Conservation (phyloP, 2,329 filamentous ascomycete genomes). For the Ceratocystis smalleyi region DNA sequence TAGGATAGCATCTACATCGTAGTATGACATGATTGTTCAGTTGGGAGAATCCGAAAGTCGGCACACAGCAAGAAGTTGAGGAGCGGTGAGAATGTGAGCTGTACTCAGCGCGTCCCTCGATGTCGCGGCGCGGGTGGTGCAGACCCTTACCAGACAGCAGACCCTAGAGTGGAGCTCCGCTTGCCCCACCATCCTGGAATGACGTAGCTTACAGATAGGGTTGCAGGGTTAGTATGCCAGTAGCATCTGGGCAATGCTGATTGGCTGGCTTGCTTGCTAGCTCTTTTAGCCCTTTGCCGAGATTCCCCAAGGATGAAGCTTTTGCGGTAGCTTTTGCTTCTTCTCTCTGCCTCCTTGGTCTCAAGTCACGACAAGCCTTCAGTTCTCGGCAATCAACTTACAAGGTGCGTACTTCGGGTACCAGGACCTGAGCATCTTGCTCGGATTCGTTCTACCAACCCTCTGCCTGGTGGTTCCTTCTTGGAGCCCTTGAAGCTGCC, state of each 20-base stretch:
- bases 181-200: not conserved
- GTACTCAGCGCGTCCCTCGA: not conserved
- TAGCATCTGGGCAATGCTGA: not conserved
- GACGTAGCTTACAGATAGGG: conserved; percentile 3
- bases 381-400: not conserved
- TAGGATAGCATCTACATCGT: conserved; percentile 69
- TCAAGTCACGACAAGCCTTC: not conserved
- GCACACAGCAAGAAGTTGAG: not conserved
- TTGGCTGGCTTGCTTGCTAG: not conserved
- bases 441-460: too few relatives aligned
- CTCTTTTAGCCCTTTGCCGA: not conserved
- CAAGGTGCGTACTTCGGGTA: not conserved
- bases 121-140: not conserved
- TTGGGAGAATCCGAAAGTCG: not conserved
- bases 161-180: not conserved
- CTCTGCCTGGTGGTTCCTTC: not conserved
- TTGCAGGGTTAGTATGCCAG: not conserved
- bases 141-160: not conserved
- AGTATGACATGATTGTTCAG: conserved; percentile 49
- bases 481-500: not conserved
- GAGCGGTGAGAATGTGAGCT: not conserved
- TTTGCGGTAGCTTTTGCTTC: not conserved
- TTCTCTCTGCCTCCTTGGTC: not conserved
- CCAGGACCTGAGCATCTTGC: not conserved
- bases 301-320: not conserved